Percentiles rank a stretch among this genome's conserved stretches.
Conservation (phyloP, 257 asterid genomes). For the Voacanga thouarsii region DNA sequence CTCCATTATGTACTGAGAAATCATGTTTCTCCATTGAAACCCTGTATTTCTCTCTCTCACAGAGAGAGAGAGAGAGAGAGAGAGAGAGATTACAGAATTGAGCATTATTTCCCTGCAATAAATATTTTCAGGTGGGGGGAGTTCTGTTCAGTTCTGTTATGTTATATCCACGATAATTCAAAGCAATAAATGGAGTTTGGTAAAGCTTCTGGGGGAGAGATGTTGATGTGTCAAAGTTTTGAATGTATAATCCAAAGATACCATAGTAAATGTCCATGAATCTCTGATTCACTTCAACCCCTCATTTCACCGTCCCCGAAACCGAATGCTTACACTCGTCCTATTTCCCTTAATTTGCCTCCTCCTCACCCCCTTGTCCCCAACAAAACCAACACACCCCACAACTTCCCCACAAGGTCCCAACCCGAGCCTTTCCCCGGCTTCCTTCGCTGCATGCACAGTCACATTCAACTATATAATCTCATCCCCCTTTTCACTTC, state of each 20-base stretch:
- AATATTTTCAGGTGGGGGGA: background rate
- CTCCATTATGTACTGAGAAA: constrained; percentile 2
- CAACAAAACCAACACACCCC: constrained; percentile 1
- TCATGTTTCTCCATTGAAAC: background rate
- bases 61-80: background rate
- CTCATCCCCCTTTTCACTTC: too few species aligned
- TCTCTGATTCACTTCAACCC: constrained; percentile 7
- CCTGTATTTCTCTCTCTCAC: background rate
- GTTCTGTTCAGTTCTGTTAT: background rate
- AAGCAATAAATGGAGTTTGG: constrained; percentile 56
- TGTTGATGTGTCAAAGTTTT: constrained; percentile 51
- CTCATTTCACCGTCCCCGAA: constrained; percentile 5
- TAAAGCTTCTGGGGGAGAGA: constrained; percentile 38
- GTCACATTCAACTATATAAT: constrained; percentile 7
- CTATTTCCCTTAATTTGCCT: constrained; percentile 28
- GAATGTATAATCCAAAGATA: constrained; percentile 23
- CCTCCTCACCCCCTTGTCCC: constrained; percentile 7
- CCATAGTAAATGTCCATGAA: constrained; percentile 6
- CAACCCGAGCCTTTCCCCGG: background rate
- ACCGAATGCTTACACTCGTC: constrained; percentile 8
- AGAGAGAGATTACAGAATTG: background rate
- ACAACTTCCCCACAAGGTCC: background rate
- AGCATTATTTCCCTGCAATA: background rate
- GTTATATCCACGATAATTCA: constrained; percentile 11
- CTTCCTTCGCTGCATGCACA: constrained; percentile 4